Percentiles rank a stretch among this genome's conserved stretches.
These are phyloP conservation scores for Crithidia sp. DNA, from an alignment of 208 protist genomes.

Conservation along the genomic window DNA sequence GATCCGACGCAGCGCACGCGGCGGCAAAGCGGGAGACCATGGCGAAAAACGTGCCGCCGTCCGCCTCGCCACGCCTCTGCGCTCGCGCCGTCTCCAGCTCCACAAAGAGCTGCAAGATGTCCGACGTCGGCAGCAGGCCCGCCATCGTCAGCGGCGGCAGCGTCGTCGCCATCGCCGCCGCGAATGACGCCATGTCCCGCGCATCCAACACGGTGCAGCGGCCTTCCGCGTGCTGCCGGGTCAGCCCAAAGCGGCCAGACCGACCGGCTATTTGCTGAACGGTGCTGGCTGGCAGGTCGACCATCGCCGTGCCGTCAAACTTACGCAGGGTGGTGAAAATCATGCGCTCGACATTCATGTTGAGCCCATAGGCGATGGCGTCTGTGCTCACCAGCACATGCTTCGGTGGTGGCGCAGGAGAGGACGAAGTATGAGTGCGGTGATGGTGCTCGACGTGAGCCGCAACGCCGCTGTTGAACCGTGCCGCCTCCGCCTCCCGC, in stretches of 20 bases:
- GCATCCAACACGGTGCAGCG: conserved; percentile 70
- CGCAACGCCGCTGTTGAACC: conserved; percentile 86
- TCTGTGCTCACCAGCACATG: conserved; percentile 93
- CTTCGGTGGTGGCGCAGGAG: conserved; percentile 21
- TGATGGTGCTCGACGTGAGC: conserved; percentile 1
- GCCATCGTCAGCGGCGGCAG: conserved; percentile 42
- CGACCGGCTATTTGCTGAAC: conserved; percentile 89
- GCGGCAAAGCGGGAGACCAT: conserved; percentile 48
- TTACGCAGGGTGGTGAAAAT: conserved; percentile 84
- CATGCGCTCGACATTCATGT: conserved; percentile 93
- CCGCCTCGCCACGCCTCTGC: neutral
- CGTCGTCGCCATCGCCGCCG: conserved; percentile 17
- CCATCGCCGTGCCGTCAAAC: conserved; percentile 75
- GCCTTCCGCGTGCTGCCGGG: conserved; percentile 48
- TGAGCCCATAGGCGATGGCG: conserved; percentile 96
- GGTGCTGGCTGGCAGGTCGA: conserved; percentile 41
- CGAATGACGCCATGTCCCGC: conserved; percentile 37
- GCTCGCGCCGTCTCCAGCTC: conserved; percentile 37
- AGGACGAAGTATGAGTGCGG: no score
- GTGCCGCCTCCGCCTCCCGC: conserved; percentile 73
- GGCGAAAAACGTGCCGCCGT: conserved; percentile 35
- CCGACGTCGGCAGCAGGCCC: conserved; percentile 73
- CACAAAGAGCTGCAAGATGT: conserved; percentile 78
- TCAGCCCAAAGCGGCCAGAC: conserved; percentile 82
- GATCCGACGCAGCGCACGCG: conserved; percentile 32